Evolutionary conservation across 192 early-diverging fungal genomes (phyloP), one percentile per base, ranked within the genome.

Genomic region (Backusella macrospora): DNA sequence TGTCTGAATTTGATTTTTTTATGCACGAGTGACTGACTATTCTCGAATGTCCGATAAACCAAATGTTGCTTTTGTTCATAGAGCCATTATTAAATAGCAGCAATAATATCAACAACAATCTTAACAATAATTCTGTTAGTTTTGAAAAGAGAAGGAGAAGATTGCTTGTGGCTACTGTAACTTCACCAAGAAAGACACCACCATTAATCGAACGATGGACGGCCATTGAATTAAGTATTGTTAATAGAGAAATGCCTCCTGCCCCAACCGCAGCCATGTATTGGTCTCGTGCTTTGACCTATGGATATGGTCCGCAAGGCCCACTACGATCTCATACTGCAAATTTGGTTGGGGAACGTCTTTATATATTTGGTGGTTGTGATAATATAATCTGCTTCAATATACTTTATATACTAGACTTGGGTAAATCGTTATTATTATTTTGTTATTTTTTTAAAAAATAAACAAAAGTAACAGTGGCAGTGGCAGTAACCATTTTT

Each of bases 361-460:
- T 95, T 23, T 95, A 89, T 75, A 86, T 96, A 49, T 96, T 96
- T 87, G 95, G 94, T 64, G 95, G 95, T 14, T 94, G 92, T 79
- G 92, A 96, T 84, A 84, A 86, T 46, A 80, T 76, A 23, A 85
- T 79, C 21, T 95, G 93, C 73, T 96, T 87, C 73, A 90, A 85
- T 72, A 91, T 88, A 42, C 78, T 96, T 37, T 94, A 92, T 62
- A 88, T 94, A 42, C 86, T 96, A 69, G 95, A 96, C 78, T 85
- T 85, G 48, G 88, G 88, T 87, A 81, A 80, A 77, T 38, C 49
- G 16, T 21, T 55, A 21, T 47, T 48, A 38, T 8, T 43, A 3
- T 45, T 37, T 9, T 69, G 12, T 23, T 38, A 65, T 10, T 9
- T 34, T 65, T 15, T 40, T 16, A 23, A 23, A 21, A 39, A 7